Conservation (phyloP, 768 basidiomycete species). For the Podaxis rugospora region DNA sequence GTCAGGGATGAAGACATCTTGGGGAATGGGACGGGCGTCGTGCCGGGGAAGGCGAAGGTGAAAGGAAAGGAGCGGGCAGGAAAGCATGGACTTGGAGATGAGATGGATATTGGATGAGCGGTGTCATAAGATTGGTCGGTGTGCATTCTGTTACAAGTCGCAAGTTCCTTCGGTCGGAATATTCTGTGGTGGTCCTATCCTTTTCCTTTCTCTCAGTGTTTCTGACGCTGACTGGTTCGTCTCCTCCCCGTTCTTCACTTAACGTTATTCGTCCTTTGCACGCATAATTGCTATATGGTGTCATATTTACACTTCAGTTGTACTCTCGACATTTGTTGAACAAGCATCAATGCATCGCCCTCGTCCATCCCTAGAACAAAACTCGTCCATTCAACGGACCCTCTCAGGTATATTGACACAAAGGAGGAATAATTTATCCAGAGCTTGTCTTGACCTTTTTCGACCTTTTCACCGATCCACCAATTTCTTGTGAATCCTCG, state of each 20-base stretch:
- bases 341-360: neutral
- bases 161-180: slow-evolving; percentile 5
- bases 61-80: slow-evolving; percentile 47
- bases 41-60: slow-evolving; percentile 20
- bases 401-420: neutral
- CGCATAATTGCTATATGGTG: slow-evolving; percentile 5
- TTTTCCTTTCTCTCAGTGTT: neutral
- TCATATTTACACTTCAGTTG: neutral
- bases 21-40: slow-evolving; percentile 11
- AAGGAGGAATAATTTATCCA: neutral
- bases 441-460: slow-evolving; percentile 22
- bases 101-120: slow-evolving; percentile 64
- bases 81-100: slow-evolving; percentile 33
- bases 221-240: neutral
- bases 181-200: neutral
- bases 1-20: slow-evolving; percentile 13
- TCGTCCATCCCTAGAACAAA: neutral
- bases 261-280: slow-evolving; percentile 5
- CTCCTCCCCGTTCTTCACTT: slow-evolving; percentile 6
- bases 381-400: neutral
- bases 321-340: neutral
- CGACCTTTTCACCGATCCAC: slow-evolving; percentile 36
- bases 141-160: slow-evolving; percentile 8
- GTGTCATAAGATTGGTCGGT: neutral
- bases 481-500: slow-evolving; percentile 19